These are phyloP conservation scores for Hypoxylon sp. DNA, from an alignment of 2,329 filamentous ascomycete species.

Conservation along the genomic window DNA sequence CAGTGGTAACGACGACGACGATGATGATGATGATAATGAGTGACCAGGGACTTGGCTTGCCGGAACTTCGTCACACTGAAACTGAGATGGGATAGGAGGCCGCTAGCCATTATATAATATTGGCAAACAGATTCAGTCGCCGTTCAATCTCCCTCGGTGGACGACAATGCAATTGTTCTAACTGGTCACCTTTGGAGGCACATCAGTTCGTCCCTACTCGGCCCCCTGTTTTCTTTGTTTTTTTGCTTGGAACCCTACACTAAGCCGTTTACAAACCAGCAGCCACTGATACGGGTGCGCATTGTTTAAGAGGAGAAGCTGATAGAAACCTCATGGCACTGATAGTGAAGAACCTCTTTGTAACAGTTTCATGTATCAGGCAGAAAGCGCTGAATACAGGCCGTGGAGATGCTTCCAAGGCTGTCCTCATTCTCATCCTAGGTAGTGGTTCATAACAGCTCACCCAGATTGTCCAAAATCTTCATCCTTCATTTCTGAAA, in stretches of 20 bases:
- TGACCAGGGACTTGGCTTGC: neutral
- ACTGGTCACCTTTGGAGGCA: neutral
- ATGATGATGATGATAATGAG: neutral
- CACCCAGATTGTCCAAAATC: too few relatives aligned
- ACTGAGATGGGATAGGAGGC: too few relatives aligned
- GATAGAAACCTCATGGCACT: neutral
- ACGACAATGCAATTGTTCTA: neutral
- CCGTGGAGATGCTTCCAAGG: too few relatives aligned
- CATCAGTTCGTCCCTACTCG: neutral
- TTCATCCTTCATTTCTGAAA: too few relatives aligned
- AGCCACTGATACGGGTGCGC: neutral
- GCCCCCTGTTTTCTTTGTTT: neutral
- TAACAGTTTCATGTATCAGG: too few relatives aligned
- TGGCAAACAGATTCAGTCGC: neutral
- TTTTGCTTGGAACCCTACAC: neutral
- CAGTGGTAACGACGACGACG: too few relatives aligned
- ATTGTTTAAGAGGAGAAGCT: neutral
- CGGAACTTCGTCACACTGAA: neutral
- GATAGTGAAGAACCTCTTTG: neutral
- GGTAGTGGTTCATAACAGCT: too few relatives aligned
- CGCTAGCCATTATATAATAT: neutral
- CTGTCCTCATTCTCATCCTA: neutral
- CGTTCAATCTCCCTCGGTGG: neutral
- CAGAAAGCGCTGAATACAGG: too few relatives aligned
- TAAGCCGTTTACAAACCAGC: neutral